Evolutionary conservation across 179 eudicot species (phyloP).

Genomic region (Sideroxylon spinosum): DNA sequence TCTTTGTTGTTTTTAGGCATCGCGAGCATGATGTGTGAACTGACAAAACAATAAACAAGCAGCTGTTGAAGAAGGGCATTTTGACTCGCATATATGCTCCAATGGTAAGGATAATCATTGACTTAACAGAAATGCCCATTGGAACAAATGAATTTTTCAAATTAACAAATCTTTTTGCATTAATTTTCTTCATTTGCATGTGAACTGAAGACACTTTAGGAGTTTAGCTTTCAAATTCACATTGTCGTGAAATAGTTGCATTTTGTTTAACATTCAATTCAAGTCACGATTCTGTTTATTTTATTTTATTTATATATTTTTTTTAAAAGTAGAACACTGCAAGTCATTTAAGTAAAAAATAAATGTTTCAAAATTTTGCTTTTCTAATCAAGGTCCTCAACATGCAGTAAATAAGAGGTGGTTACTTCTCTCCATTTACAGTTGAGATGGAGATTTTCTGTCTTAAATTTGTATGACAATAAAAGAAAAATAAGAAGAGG

Average conservation of each 20-base stretch:
- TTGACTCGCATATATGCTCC: constrained; percentile 83
- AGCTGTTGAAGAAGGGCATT: constrained; percentile 79
- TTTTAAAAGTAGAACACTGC: no score
- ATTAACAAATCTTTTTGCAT: neutral
- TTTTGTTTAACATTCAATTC: no score
- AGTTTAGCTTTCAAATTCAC: neutral
- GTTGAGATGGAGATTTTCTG: no score
- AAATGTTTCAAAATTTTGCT: no score
- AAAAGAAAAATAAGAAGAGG: no score
- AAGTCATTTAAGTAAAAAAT: no score
- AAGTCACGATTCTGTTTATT: no score
- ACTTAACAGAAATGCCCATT: neutral
- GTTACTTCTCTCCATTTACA: no score
- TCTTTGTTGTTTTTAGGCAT: constrained; percentile 42
- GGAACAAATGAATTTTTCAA: neutral
- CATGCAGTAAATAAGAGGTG: no score
- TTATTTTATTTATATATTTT: no score
- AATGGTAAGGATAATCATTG: constrained; percentile 48
- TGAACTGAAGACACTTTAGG: neutral
- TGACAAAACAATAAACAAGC: constrained; percentile 62
- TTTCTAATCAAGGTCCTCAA: no score
- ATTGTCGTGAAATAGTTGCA: neutral
- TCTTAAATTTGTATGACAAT: no score
- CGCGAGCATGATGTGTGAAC: constrained; percentile 92
- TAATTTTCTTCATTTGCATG: neutral